Conservation (phyloP, 2,329 filamentous ascomycete genomes). For the Cladosporium sp. region DNA sequence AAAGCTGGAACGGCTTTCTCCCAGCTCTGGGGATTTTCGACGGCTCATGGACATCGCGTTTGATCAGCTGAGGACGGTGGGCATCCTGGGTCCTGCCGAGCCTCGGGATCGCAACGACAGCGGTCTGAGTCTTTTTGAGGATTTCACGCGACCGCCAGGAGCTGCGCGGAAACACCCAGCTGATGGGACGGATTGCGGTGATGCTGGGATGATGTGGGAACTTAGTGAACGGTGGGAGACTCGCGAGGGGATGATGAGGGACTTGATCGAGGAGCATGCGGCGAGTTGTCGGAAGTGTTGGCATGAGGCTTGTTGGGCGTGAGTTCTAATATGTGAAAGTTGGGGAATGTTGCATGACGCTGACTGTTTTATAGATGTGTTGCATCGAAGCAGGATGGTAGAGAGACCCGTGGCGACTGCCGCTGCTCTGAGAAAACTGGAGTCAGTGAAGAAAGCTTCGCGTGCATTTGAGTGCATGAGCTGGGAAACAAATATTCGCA, state of each 20-base stretch:
- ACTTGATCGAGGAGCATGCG: neutral
- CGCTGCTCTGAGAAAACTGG: neutral
- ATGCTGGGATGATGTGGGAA: neutral
- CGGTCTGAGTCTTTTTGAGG: neutral
- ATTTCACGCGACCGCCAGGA: neutral
- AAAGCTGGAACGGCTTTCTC: neutral
- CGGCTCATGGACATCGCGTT: neutral
- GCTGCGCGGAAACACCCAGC: neutral
- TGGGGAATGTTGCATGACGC: too few species aligned
- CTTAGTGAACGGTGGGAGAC: neutral
- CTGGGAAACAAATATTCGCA: neutral
- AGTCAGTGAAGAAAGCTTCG: neutral
- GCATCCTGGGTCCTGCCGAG: neutral
- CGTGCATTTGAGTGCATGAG: neutral
- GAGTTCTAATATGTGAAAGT: too few species aligned
- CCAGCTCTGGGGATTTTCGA: neutral
- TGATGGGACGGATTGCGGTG: neutral
- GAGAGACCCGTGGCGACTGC: neutral
- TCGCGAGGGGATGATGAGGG: neutral
- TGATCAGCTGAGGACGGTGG: neutral
- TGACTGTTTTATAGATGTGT: neutral
- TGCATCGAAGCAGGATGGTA: neutral
- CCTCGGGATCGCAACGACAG: neutral
- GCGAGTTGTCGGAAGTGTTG: neutral
- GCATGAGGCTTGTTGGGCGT: neutral